Conservation (phyloP, 2,329 filamentous ascomycete species). For the Alternaria dauci region DNA sequence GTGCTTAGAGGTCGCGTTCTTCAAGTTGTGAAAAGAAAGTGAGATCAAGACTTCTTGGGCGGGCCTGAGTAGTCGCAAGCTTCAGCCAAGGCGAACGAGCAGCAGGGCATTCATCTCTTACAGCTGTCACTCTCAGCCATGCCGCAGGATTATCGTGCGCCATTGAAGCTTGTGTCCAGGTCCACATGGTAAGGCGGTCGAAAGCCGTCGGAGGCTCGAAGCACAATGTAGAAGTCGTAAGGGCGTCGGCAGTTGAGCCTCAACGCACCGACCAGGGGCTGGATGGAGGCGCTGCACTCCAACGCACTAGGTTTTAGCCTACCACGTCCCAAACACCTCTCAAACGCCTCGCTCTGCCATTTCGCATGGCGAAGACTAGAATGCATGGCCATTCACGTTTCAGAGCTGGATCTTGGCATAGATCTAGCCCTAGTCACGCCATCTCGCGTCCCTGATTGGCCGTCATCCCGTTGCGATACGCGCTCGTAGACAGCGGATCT, state of each 20-base stretch:
- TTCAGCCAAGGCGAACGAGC: slow-evolving; percentile 12
- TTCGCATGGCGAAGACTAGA: slow-evolving; percentile 30
- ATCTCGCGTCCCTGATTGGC: slow-evolving; percentile 36
- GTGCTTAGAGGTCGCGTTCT: neutral
- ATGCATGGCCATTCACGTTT: slow-evolving; percentile 42
- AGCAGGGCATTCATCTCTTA: slow-evolving; percentile 15
- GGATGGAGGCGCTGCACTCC: slow-evolving; percentile 27
- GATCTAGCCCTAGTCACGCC: slow-evolving; percentile 25
- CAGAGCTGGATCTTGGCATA: slow-evolving; percentile 28
- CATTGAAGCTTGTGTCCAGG: slow-evolving; percentile 10
- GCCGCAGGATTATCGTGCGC: slow-evolving; percentile 13
- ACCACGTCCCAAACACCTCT: slow-evolving; percentile 36
- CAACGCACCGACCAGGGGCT: slow-evolving; percentile 11
- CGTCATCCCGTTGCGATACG: slow-evolving; percentile 42
- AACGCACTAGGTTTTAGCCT: slow-evolving; percentile 34
- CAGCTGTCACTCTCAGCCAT: slow-evolving; percentile 29
- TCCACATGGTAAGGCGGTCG: slow-evolving; percentile 10
- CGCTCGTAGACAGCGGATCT: slow-evolving; percentile 35
- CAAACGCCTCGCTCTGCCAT: slow-evolving; percentile 35
- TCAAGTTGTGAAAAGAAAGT: neutral
- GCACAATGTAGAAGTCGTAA: neutral
- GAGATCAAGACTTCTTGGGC: neutral
- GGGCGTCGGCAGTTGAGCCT: slow-evolving; percentile 15
- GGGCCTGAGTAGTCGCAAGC: neutral
- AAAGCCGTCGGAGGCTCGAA: slow-evolving; percentile 9